phyloP scores from a whole-genome alignment of 345 rosid species.

The Firmiana major region DNA sequence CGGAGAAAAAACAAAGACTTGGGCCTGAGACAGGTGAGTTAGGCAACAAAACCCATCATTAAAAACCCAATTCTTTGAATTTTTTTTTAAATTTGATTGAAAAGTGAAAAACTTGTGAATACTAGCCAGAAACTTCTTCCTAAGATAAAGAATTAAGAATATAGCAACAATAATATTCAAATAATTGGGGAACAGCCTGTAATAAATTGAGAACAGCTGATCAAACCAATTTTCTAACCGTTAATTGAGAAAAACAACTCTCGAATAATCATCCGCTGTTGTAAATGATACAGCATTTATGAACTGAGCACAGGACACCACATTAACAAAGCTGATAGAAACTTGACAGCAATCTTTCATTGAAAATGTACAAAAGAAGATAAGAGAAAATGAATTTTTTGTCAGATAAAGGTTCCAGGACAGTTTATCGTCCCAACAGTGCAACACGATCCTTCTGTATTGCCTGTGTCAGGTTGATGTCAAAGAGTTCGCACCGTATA shows the following conservation, averaged over 20 bases:
- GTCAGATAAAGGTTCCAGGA: neutral
- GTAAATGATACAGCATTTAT: neutral
- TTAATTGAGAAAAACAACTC: neutral
- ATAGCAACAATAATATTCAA: neutral
- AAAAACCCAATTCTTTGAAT: neutral
- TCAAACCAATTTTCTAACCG: neutral
- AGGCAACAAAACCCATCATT: neutral
- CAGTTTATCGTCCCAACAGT: slow-evolving; percentile 51
- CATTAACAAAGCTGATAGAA: neutral
- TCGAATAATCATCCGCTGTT: neutral
- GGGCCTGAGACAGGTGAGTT: neutral
- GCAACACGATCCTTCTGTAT: slow-evolving; percentile 78
- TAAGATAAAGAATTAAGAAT: too few relatives aligned
- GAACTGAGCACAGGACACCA: neutral
- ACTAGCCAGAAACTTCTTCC: neutral
- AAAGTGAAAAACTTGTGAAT: too few relatives aligned
- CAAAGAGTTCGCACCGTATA: slow-evolving; percentile 91
- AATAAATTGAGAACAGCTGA: neutral
- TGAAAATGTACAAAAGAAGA: slow-evolving; percentile 5
- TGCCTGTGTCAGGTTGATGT: slow-evolving; percentile 72
- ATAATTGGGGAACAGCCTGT: neutral
- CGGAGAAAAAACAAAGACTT: neutral
- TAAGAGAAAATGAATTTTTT: slow-evolving; percentile 5
- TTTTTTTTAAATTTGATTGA: too few relatives aligned
- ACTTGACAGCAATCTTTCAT: neutral